Conservation (phyloP, 257 asterid species). For the Solanum tarapatanum region DNA sequence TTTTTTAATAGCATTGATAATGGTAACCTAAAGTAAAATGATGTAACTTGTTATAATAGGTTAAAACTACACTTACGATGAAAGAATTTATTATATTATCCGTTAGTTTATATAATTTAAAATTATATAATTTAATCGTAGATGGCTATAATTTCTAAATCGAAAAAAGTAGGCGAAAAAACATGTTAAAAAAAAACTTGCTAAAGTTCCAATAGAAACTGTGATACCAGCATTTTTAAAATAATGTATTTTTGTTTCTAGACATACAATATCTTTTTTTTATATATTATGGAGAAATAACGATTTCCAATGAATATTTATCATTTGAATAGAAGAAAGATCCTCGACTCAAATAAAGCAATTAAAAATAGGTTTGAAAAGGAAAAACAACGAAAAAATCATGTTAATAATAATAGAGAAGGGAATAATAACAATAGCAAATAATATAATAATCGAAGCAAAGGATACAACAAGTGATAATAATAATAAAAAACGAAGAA, state of each 20-base stretch:
- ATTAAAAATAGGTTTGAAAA: too few relatives aligned
- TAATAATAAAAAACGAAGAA: too few relatives aligned
- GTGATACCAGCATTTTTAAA: not conserved
- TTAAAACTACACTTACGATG: not conserved
- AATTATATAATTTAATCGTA: not conserved
- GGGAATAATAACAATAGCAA: not conserved
- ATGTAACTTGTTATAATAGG: not conserved
- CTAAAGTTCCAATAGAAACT: not conserved
- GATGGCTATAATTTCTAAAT: not conserved
- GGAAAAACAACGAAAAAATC: rapidly evolving
- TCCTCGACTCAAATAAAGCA: too few relatives aligned
- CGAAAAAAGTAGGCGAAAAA: not conserved
- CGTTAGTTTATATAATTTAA: not conserved
- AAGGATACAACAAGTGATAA: not conserved
- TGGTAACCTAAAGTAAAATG: not conserved
- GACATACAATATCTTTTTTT: not conserved
- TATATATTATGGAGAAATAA: not conserved
- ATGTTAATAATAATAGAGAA: too few relatives aligned
- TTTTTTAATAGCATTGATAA: too few relatives aligned
- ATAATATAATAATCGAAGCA: not conserved
- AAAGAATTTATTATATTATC: not conserved
- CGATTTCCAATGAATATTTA: too few relatives aligned
- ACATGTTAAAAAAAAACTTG: not conserved
- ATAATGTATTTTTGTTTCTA: not conserved
- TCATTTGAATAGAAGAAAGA: too few relatives aligned